These are phyloP conservation scores for Lentinus polychrous DNA, from an alignment of 1,284 basidiomycete genomes.

Conservation along the genomic window DNA sequence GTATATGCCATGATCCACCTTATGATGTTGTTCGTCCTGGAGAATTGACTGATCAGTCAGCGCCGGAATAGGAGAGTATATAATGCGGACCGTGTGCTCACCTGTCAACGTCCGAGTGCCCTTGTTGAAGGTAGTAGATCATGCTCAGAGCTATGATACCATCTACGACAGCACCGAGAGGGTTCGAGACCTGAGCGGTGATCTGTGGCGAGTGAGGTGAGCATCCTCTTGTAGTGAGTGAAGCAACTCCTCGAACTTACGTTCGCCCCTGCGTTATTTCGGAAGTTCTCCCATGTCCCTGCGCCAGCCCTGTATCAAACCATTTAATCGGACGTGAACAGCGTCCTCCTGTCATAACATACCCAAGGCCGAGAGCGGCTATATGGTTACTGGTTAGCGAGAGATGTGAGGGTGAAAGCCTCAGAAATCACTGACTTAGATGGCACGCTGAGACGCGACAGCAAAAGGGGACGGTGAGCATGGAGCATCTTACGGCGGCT, in stretches of 20 bases:
- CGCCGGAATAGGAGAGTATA: neutral
- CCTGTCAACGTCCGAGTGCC: neutral
- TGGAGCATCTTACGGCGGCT: too few relatives aligned
- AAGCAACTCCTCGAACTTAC: too few relatives aligned
- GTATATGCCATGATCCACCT: constrained; percentile 4
- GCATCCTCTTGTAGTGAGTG: too few relatives aligned
- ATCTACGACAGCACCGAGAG: neutral
- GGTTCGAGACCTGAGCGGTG: neutral
- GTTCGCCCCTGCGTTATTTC: neutral
- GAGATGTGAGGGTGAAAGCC: too few relatives aligned
- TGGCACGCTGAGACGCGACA: too few relatives aligned
- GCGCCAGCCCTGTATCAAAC: too few relatives aligned
- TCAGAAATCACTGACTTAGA: too few relatives aligned
- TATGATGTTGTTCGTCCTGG: neutral
- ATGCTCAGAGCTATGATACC: neutral
- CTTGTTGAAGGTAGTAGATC: neutral
- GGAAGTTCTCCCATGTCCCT: neutral
- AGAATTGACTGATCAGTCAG: neutral
- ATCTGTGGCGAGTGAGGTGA: too few relatives aligned
- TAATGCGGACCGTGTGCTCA: neutral
- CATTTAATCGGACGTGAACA: too few relatives aligned
- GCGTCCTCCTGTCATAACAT: neutral
- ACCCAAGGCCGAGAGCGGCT: neutral
- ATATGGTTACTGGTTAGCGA: neutral
- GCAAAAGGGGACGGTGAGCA: too few relatives aligned